Conservation (phyloP, 768 basidiomycete species). For the Tricholoma sp. region DNA sequence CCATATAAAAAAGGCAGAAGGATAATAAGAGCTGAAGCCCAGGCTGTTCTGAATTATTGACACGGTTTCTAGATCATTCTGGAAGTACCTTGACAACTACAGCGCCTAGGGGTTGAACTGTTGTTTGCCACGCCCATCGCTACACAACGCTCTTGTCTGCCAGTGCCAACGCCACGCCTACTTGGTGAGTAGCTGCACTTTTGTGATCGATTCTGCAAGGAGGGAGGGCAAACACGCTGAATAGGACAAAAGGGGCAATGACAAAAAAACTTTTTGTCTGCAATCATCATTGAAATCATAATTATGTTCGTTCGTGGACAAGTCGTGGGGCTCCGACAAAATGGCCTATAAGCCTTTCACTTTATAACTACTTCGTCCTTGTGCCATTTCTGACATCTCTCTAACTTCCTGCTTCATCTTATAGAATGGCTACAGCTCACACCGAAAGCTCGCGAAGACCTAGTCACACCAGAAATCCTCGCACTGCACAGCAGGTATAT, state of each 20-base stretch:
- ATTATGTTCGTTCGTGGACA: conserved; percentile 1
- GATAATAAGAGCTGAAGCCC: neutral
- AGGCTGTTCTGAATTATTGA: neutral
- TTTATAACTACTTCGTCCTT: conserved; percentile 15
- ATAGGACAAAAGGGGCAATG: conserved; percentile 7
- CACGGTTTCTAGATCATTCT: neutral
- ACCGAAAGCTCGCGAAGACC: conserved; percentile 15
- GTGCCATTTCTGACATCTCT: conserved; percentile 6
- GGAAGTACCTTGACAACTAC: neutral
- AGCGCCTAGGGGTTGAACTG: too few relatives aligned
- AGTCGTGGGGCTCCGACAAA: conserved; percentile 2
- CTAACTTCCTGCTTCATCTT: conserved; percentile 3
- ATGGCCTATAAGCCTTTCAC: neutral
- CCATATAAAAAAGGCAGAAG: neutral
- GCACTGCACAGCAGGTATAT: conserved; percentile 2
- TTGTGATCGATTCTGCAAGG: too few relatives aligned
- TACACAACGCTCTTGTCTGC: too few relatives aligned
- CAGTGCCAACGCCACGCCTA: neutral
- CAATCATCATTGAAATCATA: neutral
- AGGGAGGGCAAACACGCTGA: neutral
- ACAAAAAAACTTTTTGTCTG: conserved; percentile 10
- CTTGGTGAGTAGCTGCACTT: neutral
- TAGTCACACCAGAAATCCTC: conserved; percentile 12
- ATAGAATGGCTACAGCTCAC: conserved; percentile 13
- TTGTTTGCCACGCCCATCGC: too few relatives aligned